Evolutionary conservation across 768 basidiomycete genomes (phyloP), one percentile per base, ranked within the genome.

Genomic region (Boletus sp.): DNA sequence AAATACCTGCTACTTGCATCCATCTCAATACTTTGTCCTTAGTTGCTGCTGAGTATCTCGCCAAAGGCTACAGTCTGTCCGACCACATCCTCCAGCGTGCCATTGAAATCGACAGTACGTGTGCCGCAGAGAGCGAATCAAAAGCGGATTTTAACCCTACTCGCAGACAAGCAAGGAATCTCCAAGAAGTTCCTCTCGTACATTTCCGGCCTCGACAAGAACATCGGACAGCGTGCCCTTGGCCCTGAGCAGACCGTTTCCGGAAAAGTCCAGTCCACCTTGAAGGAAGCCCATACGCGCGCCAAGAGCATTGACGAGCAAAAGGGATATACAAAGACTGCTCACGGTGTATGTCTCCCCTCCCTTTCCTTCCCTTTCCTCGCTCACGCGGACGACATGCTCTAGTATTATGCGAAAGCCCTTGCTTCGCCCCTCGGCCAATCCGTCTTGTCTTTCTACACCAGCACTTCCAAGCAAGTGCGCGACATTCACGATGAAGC

Each of bases 401-500:
- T 51, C 12, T 64, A 91, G 89, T 94, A 94, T 66, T 97, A 96
- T 71, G 61, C 76, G 24, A 85, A 81, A 65, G 92, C 90, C 12
- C 75, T 96, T 20, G 50, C 80, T n/a, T 92, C 90, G 39, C 82
- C 89, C 1, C 72, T 87, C 24, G 94, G 94, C 11, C 82, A 86
- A 75, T 86, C 83, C 65, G 90, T 97, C 56, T 73, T 77, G 30
- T 65, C 74, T 1, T 98, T 97, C 78, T 98, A 97, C 78, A 96
- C 95, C 14, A 74, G 75, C 44, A 95, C 93, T 8, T 80, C 86
- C 18, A 98, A 97, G 76, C 91, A 95, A 72, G 86, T 92, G 29
- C 66, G 81, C 18, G 94, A 98, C 68, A 94, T 98, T 47, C 94
- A 97, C 68, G 92, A 94, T 67, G 95, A 98, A 73, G 95, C 95